phyloP scores from a whole-genome alignment of 441 rosid species.

The Adansonia rubrostipa region DNA sequence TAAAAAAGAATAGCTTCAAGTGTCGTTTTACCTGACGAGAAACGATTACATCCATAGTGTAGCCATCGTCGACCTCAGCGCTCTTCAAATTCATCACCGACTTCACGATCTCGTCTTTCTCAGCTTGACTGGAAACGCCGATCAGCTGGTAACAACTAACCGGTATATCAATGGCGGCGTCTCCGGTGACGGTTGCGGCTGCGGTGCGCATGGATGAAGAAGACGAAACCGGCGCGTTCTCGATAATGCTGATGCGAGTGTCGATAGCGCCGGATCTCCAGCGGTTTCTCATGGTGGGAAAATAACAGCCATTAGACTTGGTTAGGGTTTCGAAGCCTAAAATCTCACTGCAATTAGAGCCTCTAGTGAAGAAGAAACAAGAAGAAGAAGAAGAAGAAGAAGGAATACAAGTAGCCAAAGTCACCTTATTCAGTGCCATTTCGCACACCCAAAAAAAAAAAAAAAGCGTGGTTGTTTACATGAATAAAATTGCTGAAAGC shows the following conservation, averaged over 20 bases:
- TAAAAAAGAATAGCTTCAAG: slow-evolving; percentile 12
- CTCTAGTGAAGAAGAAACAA: slow-evolving; percentile 17
- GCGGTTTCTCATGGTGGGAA: slow-evolving; percentile 17
- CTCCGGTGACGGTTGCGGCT: not conserved
- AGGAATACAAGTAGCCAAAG: slow-evolving; percentile 30
- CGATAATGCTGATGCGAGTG: slow-evolving; percentile 55
- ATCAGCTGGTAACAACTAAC: slow-evolving; percentile 90
- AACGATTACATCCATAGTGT: slow-evolving; percentile 68
- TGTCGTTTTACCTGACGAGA: slow-evolving; percentile 74
- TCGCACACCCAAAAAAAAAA: not conserved
- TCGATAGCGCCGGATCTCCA: slow-evolving; percentile 47
- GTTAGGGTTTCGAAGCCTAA: slow-evolving; percentile 18
- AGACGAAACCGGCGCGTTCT: slow-evolving; percentile 43
- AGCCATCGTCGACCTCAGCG: slow-evolving; percentile 84
- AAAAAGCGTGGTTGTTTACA: not conserved
- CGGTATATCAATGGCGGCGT: slow-evolving; percentile 63
- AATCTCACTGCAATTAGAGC: slow-evolving; percentile 21
- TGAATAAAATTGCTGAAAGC: not conserved
- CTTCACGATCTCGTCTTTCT: slow-evolving; percentile 93
- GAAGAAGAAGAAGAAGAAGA: slow-evolving; percentile 34
- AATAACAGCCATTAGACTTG: slow-evolving; percentile 24
- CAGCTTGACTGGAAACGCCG: slow-evolving; percentile 75
- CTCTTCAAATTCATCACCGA: slow-evolving; percentile 74
- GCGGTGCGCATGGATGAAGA: slow-evolving; percentile 1
- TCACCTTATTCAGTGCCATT: slow-evolving; percentile 46